Conservation (phyloP, 495 filamentous ascomycete species). For the Penicillium mononematosum region DNA sequence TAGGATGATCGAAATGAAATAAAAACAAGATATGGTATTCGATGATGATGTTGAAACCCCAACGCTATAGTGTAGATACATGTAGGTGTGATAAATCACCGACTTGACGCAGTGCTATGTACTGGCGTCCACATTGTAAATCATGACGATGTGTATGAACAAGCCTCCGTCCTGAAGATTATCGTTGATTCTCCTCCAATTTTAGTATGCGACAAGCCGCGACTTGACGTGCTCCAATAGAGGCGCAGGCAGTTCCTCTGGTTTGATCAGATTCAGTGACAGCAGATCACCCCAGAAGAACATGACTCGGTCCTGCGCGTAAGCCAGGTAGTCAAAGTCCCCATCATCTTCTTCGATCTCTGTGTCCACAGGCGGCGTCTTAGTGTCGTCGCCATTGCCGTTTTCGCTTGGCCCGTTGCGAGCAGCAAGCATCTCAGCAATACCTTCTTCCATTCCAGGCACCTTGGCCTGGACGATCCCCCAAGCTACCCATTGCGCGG, state of each 20-base stretch:
- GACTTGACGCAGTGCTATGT: slow-evolving; percentile 17
- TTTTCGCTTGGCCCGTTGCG: slow-evolving; percentile 13
- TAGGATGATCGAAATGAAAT: slow-evolving; percentile 3
- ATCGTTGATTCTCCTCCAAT: slow-evolving; percentile 4
- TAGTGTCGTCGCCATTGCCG: slow-evolving; percentile 14
- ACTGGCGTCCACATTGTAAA: slow-evolving; percentile 29
- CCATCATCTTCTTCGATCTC: slow-evolving; percentile 58
- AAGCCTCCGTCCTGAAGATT: slow-evolving; percentile 2
- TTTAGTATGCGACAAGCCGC: slow-evolving; percentile 56
- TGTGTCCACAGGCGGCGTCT: slow-evolving; percentile 20
- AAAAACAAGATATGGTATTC: slow-evolving; percentile 11
- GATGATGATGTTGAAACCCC: slow-evolving; percentile 13
- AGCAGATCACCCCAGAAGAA: slow-evolving; percentile 93
- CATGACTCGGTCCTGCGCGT: slow-evolving; percentile 85
- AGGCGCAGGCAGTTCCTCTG: slow-evolving; percentile 69
- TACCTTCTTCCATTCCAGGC: slow-evolving; percentile 54
- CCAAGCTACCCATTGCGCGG: slow-evolving; percentile 93
- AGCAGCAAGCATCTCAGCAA: slow-evolving; percentile 23
- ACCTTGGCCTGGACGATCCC: slow-evolving; percentile 92
- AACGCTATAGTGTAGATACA: slow-evolving; percentile 14
- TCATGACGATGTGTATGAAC: slow-evolving; percentile 11
- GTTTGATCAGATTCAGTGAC: slow-evolving; percentile 62
- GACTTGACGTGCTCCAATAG: slow-evolving; percentile 57
- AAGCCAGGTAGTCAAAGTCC: slow-evolving; percentile 89
- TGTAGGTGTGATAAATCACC: slow-evolving; percentile 15